Conservation (phyloP, 805 yeast species). For the Pichia heedii region DNA sequence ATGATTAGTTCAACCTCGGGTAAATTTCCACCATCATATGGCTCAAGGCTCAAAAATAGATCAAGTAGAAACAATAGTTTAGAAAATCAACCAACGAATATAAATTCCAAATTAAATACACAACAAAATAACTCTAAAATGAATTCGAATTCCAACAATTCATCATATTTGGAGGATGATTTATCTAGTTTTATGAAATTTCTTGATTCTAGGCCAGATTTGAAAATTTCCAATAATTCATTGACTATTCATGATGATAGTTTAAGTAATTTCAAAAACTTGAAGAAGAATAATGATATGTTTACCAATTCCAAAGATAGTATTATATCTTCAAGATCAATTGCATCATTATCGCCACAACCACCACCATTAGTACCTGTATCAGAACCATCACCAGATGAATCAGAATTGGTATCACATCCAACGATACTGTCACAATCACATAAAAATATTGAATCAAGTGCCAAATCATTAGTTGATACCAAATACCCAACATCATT, state of each 20-base stretch:
- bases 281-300: constrained; percentile 22
- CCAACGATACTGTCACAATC: too few species aligned
- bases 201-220: constrained; percentile 30
- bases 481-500: neutral
- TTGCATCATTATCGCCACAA: constrained; percentile 3
- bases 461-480: constrained; percentile 5
- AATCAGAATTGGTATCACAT: too few species aligned
- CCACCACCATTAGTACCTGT: constrained; percentile 8
- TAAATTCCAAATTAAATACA: too few species aligned
- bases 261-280: constrained; percentile 21
- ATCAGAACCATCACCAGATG: too few species aligned
- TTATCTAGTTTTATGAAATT: constrained; percentile 27
- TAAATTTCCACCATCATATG: constrained; percentile 64
- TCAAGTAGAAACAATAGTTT: constrained; percentile 23
- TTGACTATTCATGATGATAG: constrained; percentile 23
- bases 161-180: constrained; percentile 26
- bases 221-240: constrained; percentile 20
- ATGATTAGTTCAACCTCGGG: constrained; percentile 33
- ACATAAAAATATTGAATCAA: constrained; percentile 1
- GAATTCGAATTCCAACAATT: constrained; percentile 20
- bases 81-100: constrained; percentile 18
- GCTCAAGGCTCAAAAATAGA: constrained; percentile 36
- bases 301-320: constrained; percentile 13
- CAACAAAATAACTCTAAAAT: constrained; percentile 11
- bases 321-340: constrained; percentile 1